These are phyloP conservation scores for Bretschneidera sinensis DNA, from an alignment of 345 rosid genomes.

Conservation along the genomic window DNA sequence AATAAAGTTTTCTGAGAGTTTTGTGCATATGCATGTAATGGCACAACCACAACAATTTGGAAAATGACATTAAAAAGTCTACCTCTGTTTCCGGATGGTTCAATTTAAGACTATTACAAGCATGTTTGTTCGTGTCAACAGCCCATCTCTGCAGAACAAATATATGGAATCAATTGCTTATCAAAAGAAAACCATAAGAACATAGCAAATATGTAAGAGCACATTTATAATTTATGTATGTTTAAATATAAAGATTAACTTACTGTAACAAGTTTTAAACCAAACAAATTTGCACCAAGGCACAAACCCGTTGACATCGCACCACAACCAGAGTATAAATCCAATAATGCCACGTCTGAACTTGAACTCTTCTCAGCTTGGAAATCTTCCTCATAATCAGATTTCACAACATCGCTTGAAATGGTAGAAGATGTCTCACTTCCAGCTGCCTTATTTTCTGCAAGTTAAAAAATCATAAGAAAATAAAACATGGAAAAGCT, in stretches of 20 bases:
- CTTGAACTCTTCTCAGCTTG: constrained; percentile 5
- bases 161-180: too few relatives aligned
- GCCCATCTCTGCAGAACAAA: constrained; percentile 61
- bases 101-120: constrained; percentile 47
- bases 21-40: too few relatives aligned
- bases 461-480: background rate
- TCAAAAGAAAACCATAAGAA: background rate
- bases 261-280: constrained; percentile 55
- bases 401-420: constrained; percentile 34
- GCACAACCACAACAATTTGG: too few relatives aligned
- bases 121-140: constrained; percentile 55
- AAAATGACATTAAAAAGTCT: background rate
- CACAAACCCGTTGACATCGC: constrained; percentile 87
- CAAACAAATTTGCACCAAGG: constrained; percentile 54
- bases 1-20: background rate
- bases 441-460: constrained; percentile 26
- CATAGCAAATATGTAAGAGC: background rate
- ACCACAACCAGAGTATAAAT: constrained; percentile 81
- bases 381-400: constrained; percentile 13
- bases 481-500: too few relatives aligned
- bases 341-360: constrained; percentile 43
- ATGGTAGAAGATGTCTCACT: constrained; percentile 50
- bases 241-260: constrained; percentile 13
- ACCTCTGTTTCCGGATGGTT: constrained; percentile 70
- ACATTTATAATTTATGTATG: background rate